These are phyloP conservation scores for Lipomyces mesembrius DNA, from an alignment of 805 yeast genomes.

Conservation along the genomic window DNA sequence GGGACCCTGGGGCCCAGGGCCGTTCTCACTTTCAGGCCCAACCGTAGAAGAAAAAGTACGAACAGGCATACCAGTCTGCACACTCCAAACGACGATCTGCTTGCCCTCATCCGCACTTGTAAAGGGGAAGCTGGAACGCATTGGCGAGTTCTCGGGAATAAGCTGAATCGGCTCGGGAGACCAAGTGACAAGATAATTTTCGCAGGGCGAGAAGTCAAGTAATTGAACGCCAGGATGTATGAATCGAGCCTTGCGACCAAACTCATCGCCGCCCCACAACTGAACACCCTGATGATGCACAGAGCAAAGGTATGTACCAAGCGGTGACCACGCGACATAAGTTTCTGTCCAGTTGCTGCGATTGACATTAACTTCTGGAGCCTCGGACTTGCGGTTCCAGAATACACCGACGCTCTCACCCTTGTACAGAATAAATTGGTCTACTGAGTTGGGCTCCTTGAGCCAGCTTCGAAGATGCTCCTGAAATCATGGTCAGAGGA, in stretches of 20 bases:
- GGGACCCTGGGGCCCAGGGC: slow-evolving; percentile 50
- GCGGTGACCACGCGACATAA: slow-evolving; percentile 88
- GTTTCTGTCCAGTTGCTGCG: slow-evolving; percentile 85
- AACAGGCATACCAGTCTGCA: slow-evolving; percentile 77
- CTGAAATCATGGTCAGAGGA: slow-evolving; percentile 13
- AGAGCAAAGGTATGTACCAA: slow-evolving; percentile 85
- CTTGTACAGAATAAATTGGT: slow-evolving; percentile 81
- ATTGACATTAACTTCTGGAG: slow-evolving; percentile 77
- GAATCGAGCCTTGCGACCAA: slow-evolving; percentile 73
- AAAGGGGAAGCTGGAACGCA: slow-evolving; percentile 75
- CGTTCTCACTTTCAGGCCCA: slow-evolving; percentile 29
- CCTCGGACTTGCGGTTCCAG: slow-evolving; percentile 77
- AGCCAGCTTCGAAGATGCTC: slow-evolving; percentile 91
- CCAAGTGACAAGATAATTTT: slow-evolving; percentile 84
- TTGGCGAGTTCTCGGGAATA: slow-evolving; percentile 69
- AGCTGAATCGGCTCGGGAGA: slow-evolving; percentile 80
- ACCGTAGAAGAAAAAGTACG: slow-evolving; percentile 92
- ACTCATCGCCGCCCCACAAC: slow-evolving; percentile 91
- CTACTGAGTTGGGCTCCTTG: slow-evolving; percentile 85
- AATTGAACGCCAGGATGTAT: slow-evolving; percentile 88
- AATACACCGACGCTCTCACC: slow-evolving; percentile 80
- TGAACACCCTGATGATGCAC: slow-evolving; percentile 94
- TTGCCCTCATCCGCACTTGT: slow-evolving; percentile 89
- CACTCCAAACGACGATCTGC: slow-evolving; percentile 91
- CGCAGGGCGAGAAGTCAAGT: slow-evolving; percentile 90